Conservation (phyloP, 2,329 filamentous ascomycete genomes). For the Scytalidium sp. region DNA sequence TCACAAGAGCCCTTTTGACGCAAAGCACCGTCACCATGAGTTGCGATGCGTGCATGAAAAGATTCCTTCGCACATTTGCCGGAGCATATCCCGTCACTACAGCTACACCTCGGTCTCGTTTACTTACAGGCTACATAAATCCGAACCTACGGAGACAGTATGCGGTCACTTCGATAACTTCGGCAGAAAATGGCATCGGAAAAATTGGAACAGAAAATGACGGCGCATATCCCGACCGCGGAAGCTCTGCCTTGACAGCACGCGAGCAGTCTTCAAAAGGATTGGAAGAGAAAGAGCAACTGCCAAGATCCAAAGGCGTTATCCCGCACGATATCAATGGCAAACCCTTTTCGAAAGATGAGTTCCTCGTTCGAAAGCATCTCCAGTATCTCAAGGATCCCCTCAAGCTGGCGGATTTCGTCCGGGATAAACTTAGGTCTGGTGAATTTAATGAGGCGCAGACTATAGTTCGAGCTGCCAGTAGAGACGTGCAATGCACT, state of each 20-base stretch:
- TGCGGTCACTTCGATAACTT: not conserved
- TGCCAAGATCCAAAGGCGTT: conserved; percentile 20
- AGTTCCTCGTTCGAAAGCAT: conserved; percentile 14
- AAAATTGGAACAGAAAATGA: not conserved
- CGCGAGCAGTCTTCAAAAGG: not conserved
- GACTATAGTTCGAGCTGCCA: conserved; percentile 66
- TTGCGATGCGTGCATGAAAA: conserved; percentile 24
- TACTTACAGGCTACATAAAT: not conserved
- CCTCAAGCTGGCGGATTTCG: conserved; percentile 66
- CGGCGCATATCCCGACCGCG: not conserved
- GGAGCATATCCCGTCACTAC: conserved; percentile 15
- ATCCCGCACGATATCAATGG: conserved; percentile 9
- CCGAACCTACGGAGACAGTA: not conserved
- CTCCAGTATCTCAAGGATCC: conserved; percentile 52
- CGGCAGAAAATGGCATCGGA: not conserved
- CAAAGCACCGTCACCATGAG: conserved; percentile 8
- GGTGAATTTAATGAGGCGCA: conserved; percentile 65
- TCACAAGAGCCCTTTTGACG: too few relatives aligned
- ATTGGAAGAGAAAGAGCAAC: conserved; percentile 11
- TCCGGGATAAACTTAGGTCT: conserved; percentile 56
- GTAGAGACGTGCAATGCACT: conserved; percentile 57
- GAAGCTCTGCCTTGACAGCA: not conserved
- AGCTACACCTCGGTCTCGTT: conserved; percentile 1
- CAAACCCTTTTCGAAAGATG: not conserved
- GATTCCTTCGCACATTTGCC: conserved; percentile 21